phyloP scores from a whole-genome alignment of 176 grass and related monocot species.

The Juncus inflexus region DNA sequence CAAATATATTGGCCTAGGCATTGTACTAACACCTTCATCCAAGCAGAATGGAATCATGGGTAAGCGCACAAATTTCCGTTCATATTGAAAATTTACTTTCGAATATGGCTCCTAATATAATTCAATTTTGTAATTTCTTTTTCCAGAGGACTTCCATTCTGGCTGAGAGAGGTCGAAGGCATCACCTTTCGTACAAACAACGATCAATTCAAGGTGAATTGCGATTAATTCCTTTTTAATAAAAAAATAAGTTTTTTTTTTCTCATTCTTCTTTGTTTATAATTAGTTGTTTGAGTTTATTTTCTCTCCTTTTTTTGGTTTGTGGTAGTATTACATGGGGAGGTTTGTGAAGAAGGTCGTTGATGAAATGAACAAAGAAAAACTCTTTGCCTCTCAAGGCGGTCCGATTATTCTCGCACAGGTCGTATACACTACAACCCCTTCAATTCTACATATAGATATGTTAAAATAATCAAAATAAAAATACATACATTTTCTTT shows the following conservation, averaged over 20 bases:
- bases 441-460: not conserved
- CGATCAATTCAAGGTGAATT: constrained; percentile 46
- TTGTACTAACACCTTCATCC: no score
- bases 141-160: constrained; percentile 59
- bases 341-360: constrained; percentile 27
- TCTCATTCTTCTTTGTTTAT: not conserved
- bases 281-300: no score
- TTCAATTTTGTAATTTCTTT: constrained; percentile 21
- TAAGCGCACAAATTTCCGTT: constrained; percentile 1
- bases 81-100: not conserved
- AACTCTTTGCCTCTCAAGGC: constrained; percentile 63
- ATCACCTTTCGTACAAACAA: constrained; percentile 59
- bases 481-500: not conserved
- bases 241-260: not conserved
- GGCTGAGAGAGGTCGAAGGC: constrained; percentile 50
- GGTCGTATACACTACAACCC: constrained; percentile 12
- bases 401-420: constrained; percentile 83
- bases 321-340: constrained; percentile 20
- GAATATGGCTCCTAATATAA: not conserved
- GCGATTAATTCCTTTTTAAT: not conserved
- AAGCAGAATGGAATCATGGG: constrained; percentile 84
- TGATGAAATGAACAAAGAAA: constrained; percentile 45
- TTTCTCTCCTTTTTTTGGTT: not conserved
- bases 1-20: no score
- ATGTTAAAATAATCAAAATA: not conserved